Percentiles rank a stretch among this genome's conserved stretches.
Conservation (phyloP, 2,329 filamentous ascomycete species). For the Alternaria ethzedia region DNA sequence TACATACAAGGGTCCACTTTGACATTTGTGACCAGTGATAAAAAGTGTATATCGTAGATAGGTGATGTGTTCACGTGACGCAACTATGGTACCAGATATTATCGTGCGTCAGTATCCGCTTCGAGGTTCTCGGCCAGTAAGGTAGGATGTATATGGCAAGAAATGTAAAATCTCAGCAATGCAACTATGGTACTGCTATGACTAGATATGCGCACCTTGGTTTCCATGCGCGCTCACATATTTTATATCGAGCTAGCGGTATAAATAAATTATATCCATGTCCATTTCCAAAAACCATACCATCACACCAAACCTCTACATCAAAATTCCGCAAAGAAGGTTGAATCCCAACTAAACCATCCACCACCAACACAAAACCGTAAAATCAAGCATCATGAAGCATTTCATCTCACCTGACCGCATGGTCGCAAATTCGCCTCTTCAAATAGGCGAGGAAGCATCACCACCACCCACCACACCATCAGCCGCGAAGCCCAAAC, state of each 20-base stretch:
- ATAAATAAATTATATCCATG: neutral
- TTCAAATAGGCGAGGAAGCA: neutral
- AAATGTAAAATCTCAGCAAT: neutral
- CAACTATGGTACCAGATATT: neutral
- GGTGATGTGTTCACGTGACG: accelerated
- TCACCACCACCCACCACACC: neutral
- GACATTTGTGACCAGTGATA: neutral
- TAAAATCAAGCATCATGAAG: neutral
- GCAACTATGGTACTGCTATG: neutral
- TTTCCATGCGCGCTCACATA: neutral
- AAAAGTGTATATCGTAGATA: neutral
- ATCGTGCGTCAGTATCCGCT: neutral
- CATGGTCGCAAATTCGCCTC: neutral
- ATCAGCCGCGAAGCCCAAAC: neutral
- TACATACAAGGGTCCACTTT: neutral
- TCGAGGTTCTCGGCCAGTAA: neutral
- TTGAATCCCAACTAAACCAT: neutral
- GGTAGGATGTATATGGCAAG: neutral
- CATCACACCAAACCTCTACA: neutral
- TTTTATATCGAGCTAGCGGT: neutral
- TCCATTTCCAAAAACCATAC: neutral
- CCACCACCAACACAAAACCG: neutral
- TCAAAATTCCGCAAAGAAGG: neutral
- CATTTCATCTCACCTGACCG: neutral
- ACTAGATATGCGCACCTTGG: neutral